Base-by-base conservation (phyloP, 208 protist genomes). In the Entamoeba histolytica region DNA sequence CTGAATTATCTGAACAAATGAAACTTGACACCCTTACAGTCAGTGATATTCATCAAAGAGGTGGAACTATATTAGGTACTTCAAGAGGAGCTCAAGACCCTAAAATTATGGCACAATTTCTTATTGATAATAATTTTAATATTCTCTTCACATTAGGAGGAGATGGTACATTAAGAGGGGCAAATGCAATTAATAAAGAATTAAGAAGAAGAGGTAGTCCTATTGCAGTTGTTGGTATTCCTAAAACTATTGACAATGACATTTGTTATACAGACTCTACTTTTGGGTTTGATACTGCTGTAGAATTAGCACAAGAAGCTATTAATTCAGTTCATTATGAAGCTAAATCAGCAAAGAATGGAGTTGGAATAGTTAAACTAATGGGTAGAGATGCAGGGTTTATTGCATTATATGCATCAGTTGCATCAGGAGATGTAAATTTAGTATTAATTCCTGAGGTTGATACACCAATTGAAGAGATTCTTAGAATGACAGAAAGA, bases 201-300 rank as follows among this genome's bases (percentile, higher is more conserved):
- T 35, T 78, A 39, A 23, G 61, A 78, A 23, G 61, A 78, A 23
- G 61, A 23, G 28, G 28, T n/a, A 28, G 15, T 78, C 61, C 61
- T 39, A 78, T 78, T 39, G 17, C 61, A 23, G 91, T 92, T n/a
- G 44, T 92, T 92, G 91, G 91, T 51, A 51, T 47, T 50, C 91
- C 91, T 23, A 92, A 92, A 50, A 92, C 91, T 23, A 92, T 92
- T n/a, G 91, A 92, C 5, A 92, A 92, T 49, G 91, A 92, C 51
- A 51, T 92, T 19, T 47, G 35, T 47, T 47, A 50, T 19, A 92
- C 91, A 49, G 91, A 92, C 5, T 31, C 49, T 7, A 92, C 91
- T 50, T 92, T 92, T 92, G 91, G 91, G 0, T 92, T 92, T 49
- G 19, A 92, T 49, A 51, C 91, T 92, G 91, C 91, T 47, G 91